These are phyloP conservation scores for Mycena maculata DNA, from an alignment of 768 basidiomycete species.

Conservation along the genomic window DNA sequence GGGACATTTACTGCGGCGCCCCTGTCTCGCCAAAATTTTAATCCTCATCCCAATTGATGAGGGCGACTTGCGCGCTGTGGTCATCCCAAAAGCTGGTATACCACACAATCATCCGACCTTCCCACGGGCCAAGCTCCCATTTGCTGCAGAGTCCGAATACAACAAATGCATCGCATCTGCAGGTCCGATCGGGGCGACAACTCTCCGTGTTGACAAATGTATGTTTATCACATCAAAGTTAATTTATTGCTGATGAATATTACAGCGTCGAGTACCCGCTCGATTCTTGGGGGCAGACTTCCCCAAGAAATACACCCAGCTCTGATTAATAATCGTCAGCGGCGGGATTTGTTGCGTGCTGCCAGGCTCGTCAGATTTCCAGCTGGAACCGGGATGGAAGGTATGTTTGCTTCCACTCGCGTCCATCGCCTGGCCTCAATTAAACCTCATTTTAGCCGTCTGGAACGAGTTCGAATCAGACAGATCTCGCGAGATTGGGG, in stretches of 20 bases:
- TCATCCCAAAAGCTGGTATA: not conserved
- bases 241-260: too few relatives aligned
- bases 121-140: not conserved
- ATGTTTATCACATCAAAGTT: too few relatives aligned
- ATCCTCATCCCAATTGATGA: not conserved
- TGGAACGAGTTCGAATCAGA: not conserved
- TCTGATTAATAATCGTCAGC: too few relatives aligned
- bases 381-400: too few relatives aligned
- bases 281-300: too few relatives aligned
- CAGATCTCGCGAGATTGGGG: not conserved
- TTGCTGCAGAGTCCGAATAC: not conserved
- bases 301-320: too few relatives aligned
- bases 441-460: too few relatives aligned
- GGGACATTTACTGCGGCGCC: not conserved
- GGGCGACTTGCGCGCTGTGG: not conserved
- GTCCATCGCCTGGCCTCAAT: too few relatives aligned
- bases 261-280: too few relatives aligned
- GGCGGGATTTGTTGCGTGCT: too few relatives aligned
- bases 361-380: too few relatives aligned
- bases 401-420: too few relatives aligned
- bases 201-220: not conserved
- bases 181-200: not conserved
- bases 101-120: constrained; percentile 8
- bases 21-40: not conserved
- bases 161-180: not conserved